phyloP scores from a whole-genome alignment of 75 land plant species.

The Chamaecyparis obtusa region DNA sequence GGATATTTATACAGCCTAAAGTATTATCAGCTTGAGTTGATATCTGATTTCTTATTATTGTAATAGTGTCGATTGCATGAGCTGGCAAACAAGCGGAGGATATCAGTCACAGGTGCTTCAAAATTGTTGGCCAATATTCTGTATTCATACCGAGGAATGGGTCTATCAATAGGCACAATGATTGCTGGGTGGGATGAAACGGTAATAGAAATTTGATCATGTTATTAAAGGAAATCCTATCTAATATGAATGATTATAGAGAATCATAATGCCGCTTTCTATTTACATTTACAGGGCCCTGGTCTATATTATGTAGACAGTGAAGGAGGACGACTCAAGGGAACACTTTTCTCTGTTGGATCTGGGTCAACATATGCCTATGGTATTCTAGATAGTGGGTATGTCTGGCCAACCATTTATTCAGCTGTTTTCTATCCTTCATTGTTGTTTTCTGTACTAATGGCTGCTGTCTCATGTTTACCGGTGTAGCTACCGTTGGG shows the following conservation, averaged over 20 bases:
- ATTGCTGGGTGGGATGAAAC: constrained; percentile 99
- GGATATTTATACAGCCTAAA: neutral
- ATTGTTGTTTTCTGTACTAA: constrained; percentile 5
- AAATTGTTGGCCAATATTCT: constrained; percentile 93
- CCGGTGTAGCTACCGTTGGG: constrained; percentile 54
- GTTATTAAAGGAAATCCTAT: neutral
- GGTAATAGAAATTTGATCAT: constrained; percentile 27
- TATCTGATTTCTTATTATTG: neutral
- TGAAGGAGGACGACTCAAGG: constrained; percentile 94
- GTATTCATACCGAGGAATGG: constrained; percentile 96
- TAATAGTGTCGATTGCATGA: constrained; percentile 91
- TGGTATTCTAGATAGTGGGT: constrained; percentile 94
- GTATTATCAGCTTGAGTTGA: neutral
- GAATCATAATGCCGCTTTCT: neutral
- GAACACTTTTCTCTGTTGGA: constrained; percentile 90
- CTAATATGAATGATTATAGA: neutral
- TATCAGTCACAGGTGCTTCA: constrained; percentile 94
- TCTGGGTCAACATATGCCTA: constrained; percentile 96
- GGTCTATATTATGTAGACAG: constrained; percentile 95
- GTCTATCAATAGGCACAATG: constrained; percentile 96
- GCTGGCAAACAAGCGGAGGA: constrained; percentile 93
- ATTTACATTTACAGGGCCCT: constrained; percentile 70
- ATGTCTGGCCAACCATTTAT: constrained; percentile 10
- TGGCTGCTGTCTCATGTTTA: neutral
- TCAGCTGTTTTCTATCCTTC: neutral